These are phyloP conservation scores for Paracoccidioides brasiliensis DNA, from an alignment of 2,329 filamentous ascomycete species.

Conservation along the genomic window DNA sequence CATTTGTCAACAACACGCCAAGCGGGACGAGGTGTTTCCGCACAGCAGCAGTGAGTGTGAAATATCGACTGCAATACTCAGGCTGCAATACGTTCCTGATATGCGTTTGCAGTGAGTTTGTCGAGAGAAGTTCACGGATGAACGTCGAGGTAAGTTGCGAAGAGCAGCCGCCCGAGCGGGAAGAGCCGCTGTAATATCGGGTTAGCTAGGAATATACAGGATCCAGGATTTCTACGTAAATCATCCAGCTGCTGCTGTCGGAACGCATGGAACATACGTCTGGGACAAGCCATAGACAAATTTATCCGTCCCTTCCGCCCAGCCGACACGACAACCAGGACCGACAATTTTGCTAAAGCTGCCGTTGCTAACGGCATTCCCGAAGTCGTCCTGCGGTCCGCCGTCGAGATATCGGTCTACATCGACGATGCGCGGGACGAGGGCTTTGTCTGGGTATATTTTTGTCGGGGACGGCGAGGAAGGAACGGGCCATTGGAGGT, in stretches of 20 bases:
- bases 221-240: background rate
- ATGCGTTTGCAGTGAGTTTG: constrained; percentile 40
- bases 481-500: constrained; percentile 59
- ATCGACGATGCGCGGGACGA: constrained; percentile 61
- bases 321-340: constrained; percentile 75
- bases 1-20: constrained; percentile 35
- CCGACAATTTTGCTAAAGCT: constrained; percentile 81
- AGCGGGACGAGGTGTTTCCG: constrained; percentile 47
- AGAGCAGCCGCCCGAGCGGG: constrained; percentile 46
- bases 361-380: constrained; percentile 72
- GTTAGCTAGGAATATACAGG: constrained; percentile 7
- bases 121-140: constrained; percentile 41
- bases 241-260: constrained; percentile 3
- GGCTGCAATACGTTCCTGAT: constrained; percentile 43
- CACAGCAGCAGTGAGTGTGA: constrained; percentile 47
- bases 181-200: constrained; percentile 36
- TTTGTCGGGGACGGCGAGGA: constrained; percentile 8
- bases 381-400: constrained; percentile 51
- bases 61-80: constrained; percentile 41
- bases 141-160: constrained; percentile 47
- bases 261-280: constrained; percentile 32
- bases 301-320: constrained; percentile 60
- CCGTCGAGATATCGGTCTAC: constrained; percentile 57
- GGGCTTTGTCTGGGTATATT: constrained; percentile 3
- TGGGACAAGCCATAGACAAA: constrained; percentile 48